phyloP scores from a whole-genome alignment of 208 protist genomes.

The Wallacemonas rigidus region DNA sequence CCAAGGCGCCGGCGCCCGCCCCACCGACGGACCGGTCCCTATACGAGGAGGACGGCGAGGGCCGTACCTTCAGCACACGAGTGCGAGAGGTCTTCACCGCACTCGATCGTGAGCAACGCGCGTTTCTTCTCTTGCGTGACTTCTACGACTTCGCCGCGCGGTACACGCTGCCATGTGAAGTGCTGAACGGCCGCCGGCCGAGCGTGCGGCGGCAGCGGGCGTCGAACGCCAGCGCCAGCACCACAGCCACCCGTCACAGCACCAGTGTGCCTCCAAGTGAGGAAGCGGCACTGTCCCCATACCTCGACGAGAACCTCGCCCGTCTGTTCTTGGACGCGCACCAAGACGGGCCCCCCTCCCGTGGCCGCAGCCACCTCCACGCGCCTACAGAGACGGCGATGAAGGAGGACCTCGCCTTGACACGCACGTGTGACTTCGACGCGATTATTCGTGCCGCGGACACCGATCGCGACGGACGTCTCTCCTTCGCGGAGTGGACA shows the following conservation, averaged over 20 bases:
- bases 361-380: background rate
- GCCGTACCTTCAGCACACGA: conserved; percentile 13
- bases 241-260: background rate
- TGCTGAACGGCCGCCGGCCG: background rate
- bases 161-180: conserved; percentile 8
- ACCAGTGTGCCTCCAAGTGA: background rate
- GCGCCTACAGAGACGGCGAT: background rate
- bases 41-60: background rate
- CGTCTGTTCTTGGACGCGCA: background rate
- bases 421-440: conserved; percentile 20
- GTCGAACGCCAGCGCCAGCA: background rate
- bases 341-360: background rate
- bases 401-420: background rate
- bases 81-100: conserved; percentile 25
- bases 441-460: conserved; percentile 53
- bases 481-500: conserved; percentile 60
- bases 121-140: conserved; percentile 49
- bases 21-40: background rate
- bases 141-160: conserved; percentile 31
- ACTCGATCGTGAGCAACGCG: conserved; percentile 22
- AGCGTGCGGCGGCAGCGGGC: background rate
- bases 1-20: background rate
- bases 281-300: background rate
- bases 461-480: conserved; percentile 44
- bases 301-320: conserved; percentile 11